Evolutionary conservation across 169 alveolate genomes (phyloP).

Genomic region (Neospora caninum): DNA sequence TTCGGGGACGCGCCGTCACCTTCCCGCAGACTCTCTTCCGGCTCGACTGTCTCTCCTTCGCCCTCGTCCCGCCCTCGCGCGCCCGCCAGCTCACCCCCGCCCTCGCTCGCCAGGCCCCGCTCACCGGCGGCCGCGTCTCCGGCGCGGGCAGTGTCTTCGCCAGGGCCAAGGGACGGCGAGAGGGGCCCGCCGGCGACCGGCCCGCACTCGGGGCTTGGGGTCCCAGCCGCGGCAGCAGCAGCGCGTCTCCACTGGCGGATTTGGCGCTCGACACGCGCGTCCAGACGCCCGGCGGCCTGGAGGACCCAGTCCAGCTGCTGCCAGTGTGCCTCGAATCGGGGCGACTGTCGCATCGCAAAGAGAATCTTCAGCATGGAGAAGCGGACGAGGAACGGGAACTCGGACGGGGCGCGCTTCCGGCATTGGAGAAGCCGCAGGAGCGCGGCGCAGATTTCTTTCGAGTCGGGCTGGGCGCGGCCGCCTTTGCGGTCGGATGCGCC

Average conservation of each 20-base stretch:
- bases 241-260: constrained; percentile 29
- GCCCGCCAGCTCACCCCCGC: not conserved
- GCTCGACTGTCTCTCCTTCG: not conserved
- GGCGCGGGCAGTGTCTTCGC: no score
- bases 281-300: constrained; percentile 7
- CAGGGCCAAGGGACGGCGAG: not conserved
- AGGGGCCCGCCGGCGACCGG: not conserved
- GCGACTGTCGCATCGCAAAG: constrained; percentile 23
- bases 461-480: not conserved
- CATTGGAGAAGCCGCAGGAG: not conserved
- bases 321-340: constrained; percentile 35
- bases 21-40: not conserved
- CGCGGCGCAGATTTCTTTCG: not conserved
- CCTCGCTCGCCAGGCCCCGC: not conserved
- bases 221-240: not conserved
- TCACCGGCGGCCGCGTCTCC: not conserved
- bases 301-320: constrained; percentile 56
- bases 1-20: no score
- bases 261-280: not conserved
- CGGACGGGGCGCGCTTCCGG: not conserved
- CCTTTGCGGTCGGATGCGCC: not conserved
- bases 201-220: not conserved
- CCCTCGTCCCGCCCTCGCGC: not conserved
- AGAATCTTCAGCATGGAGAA: constrained; percentile 32
- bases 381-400: not conserved